A percentile compares a stretch with the other conserved stretches of the same genome.
Evolutionary conservation across 2,329 filamentous ascomycete species (phyloP).

Genomic region (Dothideomycetes sp.): DNA sequence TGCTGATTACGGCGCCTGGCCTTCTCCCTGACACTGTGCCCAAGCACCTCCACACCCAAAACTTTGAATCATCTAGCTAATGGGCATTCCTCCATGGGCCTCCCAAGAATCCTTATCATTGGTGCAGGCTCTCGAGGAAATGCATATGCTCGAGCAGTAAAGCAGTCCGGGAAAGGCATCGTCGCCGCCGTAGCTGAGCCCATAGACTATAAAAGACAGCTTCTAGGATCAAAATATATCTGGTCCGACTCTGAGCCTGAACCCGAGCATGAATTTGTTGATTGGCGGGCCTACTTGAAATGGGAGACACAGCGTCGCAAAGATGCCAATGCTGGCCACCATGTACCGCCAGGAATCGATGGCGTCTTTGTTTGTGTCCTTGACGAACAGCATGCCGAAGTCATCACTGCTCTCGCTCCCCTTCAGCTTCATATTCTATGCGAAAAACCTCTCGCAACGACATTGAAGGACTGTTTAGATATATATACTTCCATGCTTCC

Average conservation of each 20-base stretch:
- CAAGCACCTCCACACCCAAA: not conserved
- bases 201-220: slow-evolving; percentile 60
- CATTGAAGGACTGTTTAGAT: slow-evolving; percentile 62
- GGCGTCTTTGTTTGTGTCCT: slow-evolving; percentile 63
- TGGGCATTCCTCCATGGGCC: not conserved
- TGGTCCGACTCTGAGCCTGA: slow-evolving; percentile 45
- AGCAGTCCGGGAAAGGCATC: slow-evolving; percentile 52
- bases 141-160: slow-evolving; percentile 60
- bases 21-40: no score
- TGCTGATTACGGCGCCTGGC: no score
- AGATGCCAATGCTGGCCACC: slow-evolving; percentile 36
- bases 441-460: slow-evolving; percentile 86
- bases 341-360: slow-evolving; percentile 32
- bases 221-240: slow-evolving; percentile 62
- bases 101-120: slow-evolving; percentile 58
- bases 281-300: slow-evolving; percentile 65
- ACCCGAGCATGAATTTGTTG: slow-evolving; percentile 57
- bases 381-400: slow-evolving; percentile 79
- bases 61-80: not conserved
- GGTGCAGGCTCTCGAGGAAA: slow-evolving; percentile 72
- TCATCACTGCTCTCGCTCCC: slow-evolving; percentile 61
- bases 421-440: slow-evolving; percentile 73
- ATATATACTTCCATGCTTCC: slow-evolving; percentile 53
- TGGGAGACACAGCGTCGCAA: slow-evolving; percentile 57
- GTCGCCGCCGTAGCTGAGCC: slow-evolving; percentile 77